Conservation (phyloP, 2,329 filamentous ascomycete species). For the Colletotrichum musicola region DNA sequence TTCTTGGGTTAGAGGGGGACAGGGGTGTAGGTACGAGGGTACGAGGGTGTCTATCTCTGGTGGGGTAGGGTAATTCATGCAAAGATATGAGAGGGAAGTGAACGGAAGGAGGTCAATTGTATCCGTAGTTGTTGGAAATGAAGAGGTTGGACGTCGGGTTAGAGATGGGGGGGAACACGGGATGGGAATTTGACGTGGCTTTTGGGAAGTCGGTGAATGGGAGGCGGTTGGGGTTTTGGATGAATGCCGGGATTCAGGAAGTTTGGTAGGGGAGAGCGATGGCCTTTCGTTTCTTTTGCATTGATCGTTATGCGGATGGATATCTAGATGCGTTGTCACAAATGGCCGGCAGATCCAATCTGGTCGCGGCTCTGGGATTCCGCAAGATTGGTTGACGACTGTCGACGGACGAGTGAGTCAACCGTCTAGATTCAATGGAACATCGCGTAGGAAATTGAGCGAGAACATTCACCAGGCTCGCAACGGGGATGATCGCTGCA, state of each 20-base stretch:
- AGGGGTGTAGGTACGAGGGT: not conserved
- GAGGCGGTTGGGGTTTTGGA: not conserved
- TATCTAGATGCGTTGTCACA: not conserved
- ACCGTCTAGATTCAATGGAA: too few relatives aligned
- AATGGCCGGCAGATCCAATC: not conserved
- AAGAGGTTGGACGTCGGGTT: not conserved
- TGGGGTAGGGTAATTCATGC: too few relatives aligned
- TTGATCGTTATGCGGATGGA: constrained; percentile 19
- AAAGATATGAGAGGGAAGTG: too few relatives aligned
- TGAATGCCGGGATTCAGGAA: not conserved
- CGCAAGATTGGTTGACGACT: too few relatives aligned
- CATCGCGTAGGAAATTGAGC: not conserved
- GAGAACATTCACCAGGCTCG: not conserved
- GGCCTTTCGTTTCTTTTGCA: not conserved
- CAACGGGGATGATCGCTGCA: not conserved
- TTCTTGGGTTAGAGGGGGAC: not conserved
- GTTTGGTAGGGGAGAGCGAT: too few relatives aligned
- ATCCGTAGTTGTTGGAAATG: not conserved
- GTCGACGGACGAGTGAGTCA: not conserved
- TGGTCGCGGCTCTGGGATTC: not conserved
- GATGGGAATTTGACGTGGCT: not conserved
- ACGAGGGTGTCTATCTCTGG: too few relatives aligned
- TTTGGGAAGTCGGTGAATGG: not conserved
- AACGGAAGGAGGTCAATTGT: too few relatives aligned
- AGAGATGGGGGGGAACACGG: too few relatives aligned